Percentiles rank a stretch among this genome's conserved stretches.
Evolutionary conservation across 2,329 filamentous ascomycete species (phyloP).

Genomic region (Neobulgaria alba): DNA sequence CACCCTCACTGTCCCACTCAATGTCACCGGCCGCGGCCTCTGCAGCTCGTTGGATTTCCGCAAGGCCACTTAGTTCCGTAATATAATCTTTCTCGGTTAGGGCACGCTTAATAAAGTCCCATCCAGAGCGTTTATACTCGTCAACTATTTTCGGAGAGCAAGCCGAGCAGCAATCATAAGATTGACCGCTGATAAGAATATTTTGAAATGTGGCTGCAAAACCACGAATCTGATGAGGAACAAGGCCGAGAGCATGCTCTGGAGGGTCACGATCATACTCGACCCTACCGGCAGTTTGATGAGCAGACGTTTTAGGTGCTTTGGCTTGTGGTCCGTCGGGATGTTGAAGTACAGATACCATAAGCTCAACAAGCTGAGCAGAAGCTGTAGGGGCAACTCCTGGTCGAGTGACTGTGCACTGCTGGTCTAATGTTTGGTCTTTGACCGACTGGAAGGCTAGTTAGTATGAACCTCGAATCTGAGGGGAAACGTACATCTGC

Average conservation of each 20-base stretch:
- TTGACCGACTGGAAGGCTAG: slow-evolving; percentile 64
- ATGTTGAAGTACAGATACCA: slow-evolving; percentile 83
- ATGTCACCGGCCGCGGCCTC: slow-evolving; percentile 41
- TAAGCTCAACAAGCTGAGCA: slow-evolving; percentile 78
- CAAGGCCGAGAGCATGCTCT: slow-evolving; percentile 55
- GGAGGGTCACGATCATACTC: slow-evolving; percentile 46
- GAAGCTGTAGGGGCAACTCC: slow-evolving; percentile 90
- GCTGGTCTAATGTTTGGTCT: slow-evolving; percentile 91
- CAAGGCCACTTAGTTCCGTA: slow-evolving; percentile 64
- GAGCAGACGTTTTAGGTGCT: slow-evolving; percentile 36
- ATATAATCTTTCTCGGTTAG: slow-evolving; percentile 71
- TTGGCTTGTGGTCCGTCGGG: slow-evolving; percentile 58
- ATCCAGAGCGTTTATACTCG: slow-evolving; percentile 59
- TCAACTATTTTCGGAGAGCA: slow-evolving; percentile 64
- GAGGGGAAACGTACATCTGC: slow-evolving; percentile 61
- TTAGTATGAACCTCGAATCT: slow-evolving; percentile 7
- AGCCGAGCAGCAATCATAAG: slow-evolving; percentile 74
- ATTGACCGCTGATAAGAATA: slow-evolving; percentile 61
- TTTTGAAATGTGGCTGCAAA: slow-evolving; percentile 69
- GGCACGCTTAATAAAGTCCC: slow-evolving; percentile 69
- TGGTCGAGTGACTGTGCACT: slow-evolving; percentile 93
- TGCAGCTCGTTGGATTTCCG: slow-evolving; percentile 57
- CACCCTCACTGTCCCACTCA: slow-evolving; percentile 52
- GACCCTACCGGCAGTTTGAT: slow-evolving; percentile 28
- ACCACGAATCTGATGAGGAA: slow-evolving; percentile 75